Percentiles rank a stretch among this genome's conserved stretches.
These are phyloP conservation scores for Blastomyces gilchristii DNA, from an alignment of 2,329 filamentous ascomycete species.

Conservation along the genomic window DNA sequence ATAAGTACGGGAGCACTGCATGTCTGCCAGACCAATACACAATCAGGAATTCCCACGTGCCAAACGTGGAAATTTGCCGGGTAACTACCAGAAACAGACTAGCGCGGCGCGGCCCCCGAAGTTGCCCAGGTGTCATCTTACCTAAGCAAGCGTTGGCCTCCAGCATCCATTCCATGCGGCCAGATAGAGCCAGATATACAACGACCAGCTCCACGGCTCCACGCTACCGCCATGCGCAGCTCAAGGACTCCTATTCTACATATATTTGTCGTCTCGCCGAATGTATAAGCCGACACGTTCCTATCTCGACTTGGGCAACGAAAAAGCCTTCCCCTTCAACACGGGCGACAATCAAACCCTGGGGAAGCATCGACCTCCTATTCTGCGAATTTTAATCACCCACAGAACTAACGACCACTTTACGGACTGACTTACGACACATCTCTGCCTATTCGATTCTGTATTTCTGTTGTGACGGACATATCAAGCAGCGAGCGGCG, in stretches of 20 bases:
- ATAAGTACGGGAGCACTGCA: too few relatives aligned
- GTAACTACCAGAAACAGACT: background rate
- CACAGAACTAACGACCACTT: background rate
- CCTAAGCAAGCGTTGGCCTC: background rate
- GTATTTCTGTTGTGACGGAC: background rate
- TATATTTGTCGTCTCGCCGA: background rate
- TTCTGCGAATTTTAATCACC: background rate
- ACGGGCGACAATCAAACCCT: background rate
- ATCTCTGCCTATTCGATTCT: background rate
- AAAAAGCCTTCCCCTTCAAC: background rate
- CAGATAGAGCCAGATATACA: background rate
- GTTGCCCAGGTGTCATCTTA: constrained; percentile 9
- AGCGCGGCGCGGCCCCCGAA: background rate
- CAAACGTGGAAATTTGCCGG: background rate
- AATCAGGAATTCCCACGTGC: background rate
- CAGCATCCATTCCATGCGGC: background rate
- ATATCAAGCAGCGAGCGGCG: background rate
- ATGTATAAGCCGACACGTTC: background rate
- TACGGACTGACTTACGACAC: background rate
- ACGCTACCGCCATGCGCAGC: background rate
- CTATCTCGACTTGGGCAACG: background rate
- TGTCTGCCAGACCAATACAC: too few relatives aligned
- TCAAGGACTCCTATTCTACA: background rate
- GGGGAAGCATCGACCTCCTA: background rate
- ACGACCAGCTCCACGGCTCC: background rate